These are phyloP conservation scores for Mediolabrus comicus DNA, from an alignment of 108 stramenopile species.

Conservation along the genomic window DNA sequence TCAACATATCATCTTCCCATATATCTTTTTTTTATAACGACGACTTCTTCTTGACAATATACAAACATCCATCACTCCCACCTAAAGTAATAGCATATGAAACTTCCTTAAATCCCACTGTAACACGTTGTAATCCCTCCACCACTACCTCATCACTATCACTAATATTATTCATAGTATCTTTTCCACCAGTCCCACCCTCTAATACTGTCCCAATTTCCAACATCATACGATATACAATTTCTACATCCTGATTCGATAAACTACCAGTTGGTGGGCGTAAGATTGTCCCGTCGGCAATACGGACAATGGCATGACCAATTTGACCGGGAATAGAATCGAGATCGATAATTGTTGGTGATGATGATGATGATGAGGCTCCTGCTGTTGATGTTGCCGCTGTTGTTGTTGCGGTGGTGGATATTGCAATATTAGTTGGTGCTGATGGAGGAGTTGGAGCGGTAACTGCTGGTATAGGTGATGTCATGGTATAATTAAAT, in stretches of 20 bases:
- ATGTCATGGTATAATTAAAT: too few relatives aligned
- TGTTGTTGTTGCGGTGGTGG: neutral
- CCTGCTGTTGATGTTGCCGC: neutral
- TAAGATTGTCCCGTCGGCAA: conserved; percentile 32
- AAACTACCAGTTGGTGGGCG: conserved; percentile 23
- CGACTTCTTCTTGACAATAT: conserved; percentile 47
- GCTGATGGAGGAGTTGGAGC: too few relatives aligned
- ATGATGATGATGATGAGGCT: neutral
- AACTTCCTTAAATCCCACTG: conserved; percentile 40
- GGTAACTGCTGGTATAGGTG: neutral
- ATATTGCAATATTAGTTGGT: too few relatives aligned
- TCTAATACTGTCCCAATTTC: conserved; percentile 38
- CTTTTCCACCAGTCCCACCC: neutral
- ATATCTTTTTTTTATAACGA: conserved; percentile 18
- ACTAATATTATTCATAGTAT: neutral
- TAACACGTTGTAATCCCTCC: conserved; percentile 38
- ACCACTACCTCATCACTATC: neutral
- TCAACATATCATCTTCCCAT: too few relatives aligned
- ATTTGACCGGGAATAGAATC: conserved; percentile 39
- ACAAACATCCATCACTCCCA: conserved; percentile 31
- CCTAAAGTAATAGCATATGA: conserved; percentile 34
- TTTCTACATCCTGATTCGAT: conserved; percentile 19
- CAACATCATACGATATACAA: conserved; percentile 44
- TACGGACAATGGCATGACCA: conserved; percentile 31
- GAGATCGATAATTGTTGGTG: conserved; percentile 23